phyloP scores from a whole-genome alignment of 2,329 filamentous ascomycete species.

The Aureobasidium sp. region DNA sequence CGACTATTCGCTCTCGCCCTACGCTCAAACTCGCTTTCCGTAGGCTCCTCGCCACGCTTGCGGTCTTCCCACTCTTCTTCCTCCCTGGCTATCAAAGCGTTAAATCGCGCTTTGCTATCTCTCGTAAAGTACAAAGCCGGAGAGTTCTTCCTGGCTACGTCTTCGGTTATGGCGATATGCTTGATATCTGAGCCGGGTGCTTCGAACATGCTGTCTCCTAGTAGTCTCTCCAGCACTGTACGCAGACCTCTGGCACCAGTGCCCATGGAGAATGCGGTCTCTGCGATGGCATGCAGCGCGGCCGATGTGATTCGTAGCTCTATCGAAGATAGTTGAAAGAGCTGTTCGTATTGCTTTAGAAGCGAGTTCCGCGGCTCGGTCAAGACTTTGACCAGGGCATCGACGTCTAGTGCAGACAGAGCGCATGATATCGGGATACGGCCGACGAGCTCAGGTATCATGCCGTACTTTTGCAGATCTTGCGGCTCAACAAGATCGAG shows the following conservation, averaged over 20 bases:
- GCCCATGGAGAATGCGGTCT: slow-evolving; percentile 58
- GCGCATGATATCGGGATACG: slow-evolving; percentile 86
- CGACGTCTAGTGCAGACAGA: slow-evolving; percentile 64
- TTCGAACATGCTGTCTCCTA: slow-evolving; percentile 43
- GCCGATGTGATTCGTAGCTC: slow-evolving; percentile 76
- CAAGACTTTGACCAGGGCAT: slow-evolving; percentile 72
- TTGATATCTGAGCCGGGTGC: slow-evolving; percentile 40
- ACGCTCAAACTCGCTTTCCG: slow-evolving; percentile 24
- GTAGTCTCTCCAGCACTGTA: slow-evolving; percentile 42
- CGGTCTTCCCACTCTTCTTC: slow-evolving; percentile 42
- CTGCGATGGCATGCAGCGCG: slow-evolving; percentile 74
- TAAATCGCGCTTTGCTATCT: slow-evolving; percentile 33
- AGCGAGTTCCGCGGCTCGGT: slow-evolving; percentile 89
- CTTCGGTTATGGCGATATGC: slow-evolving; percentile 41
- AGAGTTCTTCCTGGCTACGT: slow-evolving; percentile 37
- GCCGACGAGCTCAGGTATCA: slow-evolving; percentile 95
- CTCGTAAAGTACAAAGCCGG: slow-evolving; percentile 39
- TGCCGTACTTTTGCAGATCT: slow-evolving; percentile 56
- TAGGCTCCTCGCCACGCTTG: slow-evolving; percentile 24
- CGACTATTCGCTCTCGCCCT: slow-evolving; percentile 26
- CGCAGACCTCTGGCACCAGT: slow-evolving; percentile 57
- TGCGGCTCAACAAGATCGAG: slow-evolving; percentile 70
- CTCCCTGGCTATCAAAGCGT: slow-evolving; percentile 35
- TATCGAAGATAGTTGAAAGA: slow-evolving; percentile 73
- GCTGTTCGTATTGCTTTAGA: slow-evolving; percentile 77